Conservation (phyloP, 345 rosid species). For the Sisymbrium irio region DNA sequence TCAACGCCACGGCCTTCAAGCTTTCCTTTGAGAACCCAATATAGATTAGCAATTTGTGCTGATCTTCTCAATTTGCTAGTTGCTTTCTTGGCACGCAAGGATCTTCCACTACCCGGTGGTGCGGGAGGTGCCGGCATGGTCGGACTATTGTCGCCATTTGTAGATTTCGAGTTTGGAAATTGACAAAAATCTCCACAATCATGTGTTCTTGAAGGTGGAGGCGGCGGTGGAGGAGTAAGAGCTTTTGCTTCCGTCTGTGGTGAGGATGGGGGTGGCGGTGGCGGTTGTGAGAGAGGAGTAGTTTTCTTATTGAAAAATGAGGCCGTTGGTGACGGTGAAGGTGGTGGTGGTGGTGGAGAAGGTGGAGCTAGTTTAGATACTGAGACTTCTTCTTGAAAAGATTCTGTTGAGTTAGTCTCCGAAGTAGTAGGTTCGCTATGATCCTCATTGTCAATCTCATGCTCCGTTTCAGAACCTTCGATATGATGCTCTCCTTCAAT, state of each 20-base stretch:
- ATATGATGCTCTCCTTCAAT: neutral
- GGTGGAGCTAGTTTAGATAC: slow-evolving; percentile 24
- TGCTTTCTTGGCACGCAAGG: slow-evolving; percentile 49
- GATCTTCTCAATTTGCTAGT: slow-evolving; percentile 60
- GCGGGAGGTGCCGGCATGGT: slow-evolving; percentile 44
- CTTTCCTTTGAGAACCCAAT: slow-evolving; percentile 52
- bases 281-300: slow-evolving; percentile 22
- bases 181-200: slow-evolving; percentile 15
- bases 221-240: slow-evolving; percentile 29
- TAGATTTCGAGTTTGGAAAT: slow-evolving; percentile 22
- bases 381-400: neutral
- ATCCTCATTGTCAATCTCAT: neutral
- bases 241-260: slow-evolving; percentile 5
- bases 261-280: slow-evolving; percentile 34
- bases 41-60: slow-evolving; percentile 50
- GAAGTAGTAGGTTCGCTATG: slow-evolving; percentile 4
- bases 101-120: slow-evolving; percentile 52
- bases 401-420: slow-evolving; percentile 4
- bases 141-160: neutral
- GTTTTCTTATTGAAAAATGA: neutral
- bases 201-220: slow-evolving; percentile 28
- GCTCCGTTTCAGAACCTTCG: neutral
- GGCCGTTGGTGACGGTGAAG: slow-evolving; percentile 6
- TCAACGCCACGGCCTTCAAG: slow-evolving; percentile 50
- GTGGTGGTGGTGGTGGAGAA: slow-evolving; percentile 34